Evolutionary conservation across 306 rosid genomes (phyloP), one percentile per base, ranked within the genome.

Genomic region (Citrullus colocynthis): DNA sequence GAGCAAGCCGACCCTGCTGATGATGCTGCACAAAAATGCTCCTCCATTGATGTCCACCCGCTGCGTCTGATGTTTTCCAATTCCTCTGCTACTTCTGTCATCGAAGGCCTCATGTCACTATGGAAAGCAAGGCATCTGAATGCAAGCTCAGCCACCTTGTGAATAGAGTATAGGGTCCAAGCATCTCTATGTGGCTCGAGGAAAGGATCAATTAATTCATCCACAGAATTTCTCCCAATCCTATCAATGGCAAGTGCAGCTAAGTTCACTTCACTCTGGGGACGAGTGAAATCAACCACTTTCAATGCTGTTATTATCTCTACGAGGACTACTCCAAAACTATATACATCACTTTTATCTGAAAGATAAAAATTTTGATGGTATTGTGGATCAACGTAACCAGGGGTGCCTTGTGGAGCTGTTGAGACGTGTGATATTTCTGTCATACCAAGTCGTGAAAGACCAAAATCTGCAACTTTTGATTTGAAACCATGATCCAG

Each of bases 331-430:
- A 95, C 99, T 55, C 99, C 99, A 6, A 95, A 95, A 73, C 99
- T 95, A 78, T 95, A 95, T 52, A 95, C 99, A 73, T 95, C 99
- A 55, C 99, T 95, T 80, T 86, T 95, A 83, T 95, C 99, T 17
- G 99, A 89, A 80, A 95, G 99, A 74, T 95, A 93, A 74, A 92
- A 92, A 74, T 95, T 95, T 80, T 95, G 99, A 78, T 95, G 99
- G 84, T 95, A 95, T 56, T 95, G 96, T n/a, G 97, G 99, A 80
- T 95, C 99, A 11, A 95, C 93, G 64, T 95, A 95, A 67, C 99
- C 99, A 0, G 99, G 99, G 77, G 99, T 95, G 49, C 99, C 99
- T 78, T 95, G 99, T 21, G 99, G 99, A 24, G 97, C 96, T 2
- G 99, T 95, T 32, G 99, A 95, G 85, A 95, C 84, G 81, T 93